A percentile compares a stretch with the other conserved stretches of the same genome.
Evolutionary conservation across 768 basidiomycete species (phyloP).

Genomic region (Tylopilus balloui): DNA sequence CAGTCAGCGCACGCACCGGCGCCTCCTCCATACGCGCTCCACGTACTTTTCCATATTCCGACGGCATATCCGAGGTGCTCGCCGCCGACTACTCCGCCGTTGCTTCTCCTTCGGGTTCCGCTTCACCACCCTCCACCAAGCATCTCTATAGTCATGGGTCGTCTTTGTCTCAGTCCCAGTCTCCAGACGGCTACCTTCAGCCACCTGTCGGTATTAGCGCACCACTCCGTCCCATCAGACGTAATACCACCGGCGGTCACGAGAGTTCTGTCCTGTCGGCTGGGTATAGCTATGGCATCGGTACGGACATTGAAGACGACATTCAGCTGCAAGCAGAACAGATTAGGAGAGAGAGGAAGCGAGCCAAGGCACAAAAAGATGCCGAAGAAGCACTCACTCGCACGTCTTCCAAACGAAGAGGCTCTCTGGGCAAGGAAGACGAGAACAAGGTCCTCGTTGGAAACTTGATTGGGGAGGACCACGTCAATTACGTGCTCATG

Average conservation of each 20-base stretch:
- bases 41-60: conserved; percentile 11
- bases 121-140: conserved; percentile 21
- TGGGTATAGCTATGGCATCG: conserved; percentile 37
- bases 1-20: conserved; percentile 23
- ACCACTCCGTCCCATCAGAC: conserved; percentile 45
- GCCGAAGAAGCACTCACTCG: conserved; percentile 55
- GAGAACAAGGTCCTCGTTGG: conserved; percentile 73
- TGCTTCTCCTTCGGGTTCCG: conserved; percentile 16
- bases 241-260: conserved; percentile 67
- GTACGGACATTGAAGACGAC: conserved; percentile 43
- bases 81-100: conserved; percentile 15
- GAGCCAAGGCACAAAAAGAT: conserved; percentile 61
- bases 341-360: conserved; percentile 78
- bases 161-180: conserved; percentile 24
- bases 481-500: conserved; percentile 99
- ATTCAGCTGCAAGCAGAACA: conserved; percentile 88
- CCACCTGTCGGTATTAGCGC: conserved; percentile 34
- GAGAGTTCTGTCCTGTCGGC: conserved; percentile 30
- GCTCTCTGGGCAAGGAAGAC: conserved; percentile 30
- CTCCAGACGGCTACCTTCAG: conserved; percentile 48
- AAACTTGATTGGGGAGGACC: conserved; percentile 96
- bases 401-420: conserved; percentile 20
- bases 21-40: conserved; percentile 16
- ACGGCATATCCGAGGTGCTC: conserved; percentile 20
- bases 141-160: conserved; percentile 17